Evolutionary conservation across 352 stramenopile genomes (phyloP).

Genomic region (Achlya hypogyna): DNA sequence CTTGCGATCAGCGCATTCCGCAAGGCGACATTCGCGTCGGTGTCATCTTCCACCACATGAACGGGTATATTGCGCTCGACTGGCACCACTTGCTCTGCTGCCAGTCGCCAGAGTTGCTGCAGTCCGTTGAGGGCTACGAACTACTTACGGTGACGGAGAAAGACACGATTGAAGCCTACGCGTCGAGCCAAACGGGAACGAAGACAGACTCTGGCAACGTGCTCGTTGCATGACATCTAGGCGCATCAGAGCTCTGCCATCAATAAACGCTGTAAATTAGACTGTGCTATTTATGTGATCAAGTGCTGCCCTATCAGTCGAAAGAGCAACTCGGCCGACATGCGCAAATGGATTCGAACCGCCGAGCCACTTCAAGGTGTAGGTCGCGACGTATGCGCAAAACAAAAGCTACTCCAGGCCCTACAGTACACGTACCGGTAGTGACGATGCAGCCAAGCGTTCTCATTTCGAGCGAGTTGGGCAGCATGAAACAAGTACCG

Average conservation of each 20-base stretch:
- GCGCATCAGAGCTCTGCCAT: not conserved
- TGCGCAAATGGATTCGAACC: too few relatives aligned
- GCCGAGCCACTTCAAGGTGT: too few relatives aligned
- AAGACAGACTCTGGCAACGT: not conserved
- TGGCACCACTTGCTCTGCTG: conserved; percentile 17
- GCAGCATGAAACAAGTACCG: too few relatives aligned
- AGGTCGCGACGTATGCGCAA: too few relatives aligned
- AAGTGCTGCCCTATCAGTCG: too few relatives aligned
- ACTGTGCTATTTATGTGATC: not conserved
- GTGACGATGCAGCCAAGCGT: too few relatives aligned
- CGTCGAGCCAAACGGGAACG: too few relatives aligned
- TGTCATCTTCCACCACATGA: conserved; percentile 12
- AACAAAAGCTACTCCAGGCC: too few relatives aligned
- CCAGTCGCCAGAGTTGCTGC: not conserved
- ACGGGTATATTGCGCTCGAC: conserved; percentile 9
- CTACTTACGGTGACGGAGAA: not conserved
- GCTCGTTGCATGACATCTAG: not conserved
- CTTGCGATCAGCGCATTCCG: not conserved
- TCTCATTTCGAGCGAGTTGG: too few relatives aligned
- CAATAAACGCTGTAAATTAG: not conserved
- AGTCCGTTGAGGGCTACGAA: conserved; percentile 2
- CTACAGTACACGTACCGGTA: too few relatives aligned
- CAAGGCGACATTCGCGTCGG: conserved; percentile 9
- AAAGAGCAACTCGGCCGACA: too few relatives aligned
- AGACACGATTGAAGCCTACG: not conserved